These are phyloP conservation scores for Fusarium chaquense DNA, from an alignment of 2,329 filamentous ascomycete species.

Conservation along the genomic window DNA sequence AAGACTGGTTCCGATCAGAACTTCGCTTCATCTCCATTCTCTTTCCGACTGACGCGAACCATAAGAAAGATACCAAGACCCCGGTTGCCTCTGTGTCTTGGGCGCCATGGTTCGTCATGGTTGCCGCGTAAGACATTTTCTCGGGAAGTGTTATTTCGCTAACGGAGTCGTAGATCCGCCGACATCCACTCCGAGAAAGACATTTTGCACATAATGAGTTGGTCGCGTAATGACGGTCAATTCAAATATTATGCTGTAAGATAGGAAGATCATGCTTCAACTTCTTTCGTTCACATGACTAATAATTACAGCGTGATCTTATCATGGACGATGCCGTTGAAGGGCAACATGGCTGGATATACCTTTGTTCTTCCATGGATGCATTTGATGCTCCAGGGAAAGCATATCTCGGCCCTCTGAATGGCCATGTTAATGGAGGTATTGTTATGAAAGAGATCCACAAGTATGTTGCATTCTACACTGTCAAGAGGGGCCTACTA, in stretches of 20 bases:
- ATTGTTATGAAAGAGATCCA: constrained; percentile 7
- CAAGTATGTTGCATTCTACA: neutral
- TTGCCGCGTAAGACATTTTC: neutral
- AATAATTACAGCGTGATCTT: neutral
- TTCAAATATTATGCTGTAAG: constrained; percentile 5
- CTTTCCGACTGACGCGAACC: neutral
- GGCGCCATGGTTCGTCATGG: constrained; percentile 3
- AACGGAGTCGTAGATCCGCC: neutral
- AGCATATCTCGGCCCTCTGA: neutral
- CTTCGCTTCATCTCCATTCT: constrained; percentile 4
- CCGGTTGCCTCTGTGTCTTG: neutral
- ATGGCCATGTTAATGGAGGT: constrained; percentile 1
- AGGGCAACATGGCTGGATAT: neutral
- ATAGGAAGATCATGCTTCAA: neutral
- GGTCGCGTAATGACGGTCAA: neutral
- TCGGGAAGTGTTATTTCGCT: neutral
- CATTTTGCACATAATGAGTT: constrained; percentile 6
- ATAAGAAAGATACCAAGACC: neutral
- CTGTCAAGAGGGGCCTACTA: rapidly evolving
- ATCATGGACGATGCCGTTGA: neutral
- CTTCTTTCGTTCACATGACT: neutral
- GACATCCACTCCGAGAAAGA: neutral
- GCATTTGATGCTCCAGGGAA: constrained; percentile 2
- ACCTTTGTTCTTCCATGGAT: constrained; percentile 9
- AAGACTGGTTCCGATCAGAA: neutral